Evolutionary conservation across 176 grass and related monocot species (phyloP).

Genomic region (Triticum aestivum): IWGSC_CS_RefSeq_v2.1 NC_057812.1:86910646-86911145

Average conservation of each 20-base stretch:
- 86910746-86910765: conserved; percentile 37
- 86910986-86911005: conserved; percentile 24
- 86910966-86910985: neutral
- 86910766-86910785: conserved; percentile 31
- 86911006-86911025: conserved; percentile 61
- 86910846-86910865: conserved; percentile 47
- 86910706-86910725: conserved; percentile 41
- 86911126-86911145: conserved; percentile 83
- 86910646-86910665: conserved; percentile 21
- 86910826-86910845: conserved; percentile 9
- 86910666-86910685: conserved; percentile 7
- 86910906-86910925: neutral
- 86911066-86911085: conserved; percentile 70
- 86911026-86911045: conserved; percentile 65
- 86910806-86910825: conserved; percentile 19
- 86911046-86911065: conserved; percentile 59
- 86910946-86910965: neutral
- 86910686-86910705: neutral
- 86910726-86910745: conserved; percentile 33
- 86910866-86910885: neutral
- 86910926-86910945: neutral
- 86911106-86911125: conserved; percentile 73
- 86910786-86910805: conserved; percentile 37
- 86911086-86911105: conserved; percentile 67
- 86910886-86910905: conserved; percentile 1